phyloP scores from a whole-genome alignment of 192 early-diverging fungal species.

The Rhizoclosmatium globosum region DNA sequence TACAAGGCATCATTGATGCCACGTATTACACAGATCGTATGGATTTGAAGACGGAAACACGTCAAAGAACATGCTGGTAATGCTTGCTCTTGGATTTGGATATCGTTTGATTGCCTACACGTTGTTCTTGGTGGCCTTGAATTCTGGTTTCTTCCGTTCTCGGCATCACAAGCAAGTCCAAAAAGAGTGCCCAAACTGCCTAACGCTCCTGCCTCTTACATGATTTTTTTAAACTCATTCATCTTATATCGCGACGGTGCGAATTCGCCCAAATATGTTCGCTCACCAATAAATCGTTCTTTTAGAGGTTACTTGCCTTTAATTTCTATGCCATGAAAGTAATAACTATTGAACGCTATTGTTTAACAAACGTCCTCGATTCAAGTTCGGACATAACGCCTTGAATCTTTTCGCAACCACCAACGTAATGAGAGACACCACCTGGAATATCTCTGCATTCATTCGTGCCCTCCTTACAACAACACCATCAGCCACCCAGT shows the following conservation, averaged over 20 bases:
- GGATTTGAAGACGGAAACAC: constrained; percentile 46
- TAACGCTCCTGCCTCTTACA: too few species aligned
- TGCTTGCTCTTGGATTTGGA: constrained; percentile 42
- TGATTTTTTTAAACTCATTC: too few species aligned
- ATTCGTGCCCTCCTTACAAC: constrained; percentile 1
- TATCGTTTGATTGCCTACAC: constrained; percentile 49
- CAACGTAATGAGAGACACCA: constrained; percentile 1
- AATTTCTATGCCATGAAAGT: too few species aligned
- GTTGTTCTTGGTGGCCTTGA: constrained; percentile 38
- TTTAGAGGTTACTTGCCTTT: too few species aligned
- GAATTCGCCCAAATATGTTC: too few species aligned
- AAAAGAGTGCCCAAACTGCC: too few species aligned
- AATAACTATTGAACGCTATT: too few species aligned
- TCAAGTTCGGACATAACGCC: constrained; percentile 19
- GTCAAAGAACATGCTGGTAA: constrained; percentile 40
- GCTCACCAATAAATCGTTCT: too few species aligned
- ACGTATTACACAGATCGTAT: not conserved
- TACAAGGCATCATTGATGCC: constrained; percentile 26
- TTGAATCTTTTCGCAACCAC: constrained; percentile 19
- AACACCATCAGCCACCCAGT: constrained; percentile 53
- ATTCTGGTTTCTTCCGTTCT: not conserved
- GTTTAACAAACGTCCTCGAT: not conserved
- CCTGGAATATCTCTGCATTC: constrained; percentile 4
- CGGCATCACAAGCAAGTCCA: not conserved
- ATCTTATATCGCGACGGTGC: too few species aligned